Percentiles rank a stretch among this genome's conserved stretches.
These are phyloP conservation scores for Phytophthora multivora DNA, from an alignment of 352 stramenopile species.

Conservation along the genomic window DNA sequence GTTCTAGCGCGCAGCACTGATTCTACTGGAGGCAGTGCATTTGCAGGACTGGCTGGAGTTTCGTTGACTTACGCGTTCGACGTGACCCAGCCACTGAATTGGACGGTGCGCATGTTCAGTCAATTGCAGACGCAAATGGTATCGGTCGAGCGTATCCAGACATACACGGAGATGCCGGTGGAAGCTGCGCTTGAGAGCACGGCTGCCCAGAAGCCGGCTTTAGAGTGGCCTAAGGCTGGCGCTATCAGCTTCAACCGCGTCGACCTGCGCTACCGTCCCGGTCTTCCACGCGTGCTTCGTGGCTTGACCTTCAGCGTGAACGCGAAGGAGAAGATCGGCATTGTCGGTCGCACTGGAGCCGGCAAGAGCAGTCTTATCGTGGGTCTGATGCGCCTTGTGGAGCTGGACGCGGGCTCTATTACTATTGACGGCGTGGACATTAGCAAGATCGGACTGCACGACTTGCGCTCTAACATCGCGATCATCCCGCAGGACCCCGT, in stretches of 20 bases:
- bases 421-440: not conserved
- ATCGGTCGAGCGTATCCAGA: not conserved
- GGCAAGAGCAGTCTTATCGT: not conserved
- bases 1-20: conserved; percentile 78
- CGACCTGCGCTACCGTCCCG: not conserved
- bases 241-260: not conserved
- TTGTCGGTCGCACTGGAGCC: not conserved
- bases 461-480: not conserved
- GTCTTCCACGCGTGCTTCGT: not conserved
- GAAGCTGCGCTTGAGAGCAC: not conserved
- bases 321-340: not conserved
- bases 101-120: conserved; percentile 21
- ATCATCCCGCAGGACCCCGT: not conserved
- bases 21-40: conserved; percentile 24
- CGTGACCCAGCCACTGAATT: conserved; percentile 12
- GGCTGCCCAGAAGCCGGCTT: not conserved
- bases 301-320: not conserved
- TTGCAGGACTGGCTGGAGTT: conserved; percentile 31
- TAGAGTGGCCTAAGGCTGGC: not conserved
- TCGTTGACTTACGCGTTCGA: conserved; percentile 40
- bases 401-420: not conserved
- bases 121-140: conserved; percentile 16
- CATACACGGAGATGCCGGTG: not conserved
- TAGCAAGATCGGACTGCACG: not conserved
- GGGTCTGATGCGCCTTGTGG: not conserved